A percentile compares a stretch with the other conserved stretches of the same genome.
These are phyloP conservation scores for Pyropia haitanensis DNA, from an alignment of 23 red algal genomes.

Conservation along the genomic window DNA sequence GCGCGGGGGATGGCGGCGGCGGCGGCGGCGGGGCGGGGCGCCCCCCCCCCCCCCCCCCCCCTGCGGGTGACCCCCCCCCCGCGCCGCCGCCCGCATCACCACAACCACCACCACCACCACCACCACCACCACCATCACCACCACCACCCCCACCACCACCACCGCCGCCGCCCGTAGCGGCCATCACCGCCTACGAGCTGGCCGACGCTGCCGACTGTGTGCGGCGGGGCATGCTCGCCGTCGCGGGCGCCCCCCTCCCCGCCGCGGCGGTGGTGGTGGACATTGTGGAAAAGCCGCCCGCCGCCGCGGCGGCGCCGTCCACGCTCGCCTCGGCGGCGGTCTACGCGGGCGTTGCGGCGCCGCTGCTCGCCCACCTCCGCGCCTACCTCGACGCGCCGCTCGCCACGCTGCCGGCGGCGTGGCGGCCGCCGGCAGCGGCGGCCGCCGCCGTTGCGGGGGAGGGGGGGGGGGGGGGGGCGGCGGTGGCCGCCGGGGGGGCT, in stretches of 20 bases:
- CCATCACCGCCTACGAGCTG: slow-evolving; percentile 39
- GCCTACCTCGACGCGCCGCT: slow-evolving; percentile 11
- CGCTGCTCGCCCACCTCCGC: background rate
- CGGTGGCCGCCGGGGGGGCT: too few relatives aligned
- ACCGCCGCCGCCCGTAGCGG: background rate
- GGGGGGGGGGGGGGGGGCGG: too few relatives aligned
- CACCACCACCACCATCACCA: too few relatives aligned
- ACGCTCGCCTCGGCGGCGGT: slow-evolving; percentile 44
- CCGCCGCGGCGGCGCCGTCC: slow-evolving; percentile 10
- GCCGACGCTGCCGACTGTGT: slow-evolving; percentile 19
- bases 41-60: too few relatives aligned
- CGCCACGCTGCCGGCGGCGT: background rate
- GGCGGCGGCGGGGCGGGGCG: too few relatives aligned
- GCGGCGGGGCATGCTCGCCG: slow-evolving; percentile 24
- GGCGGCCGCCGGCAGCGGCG: too few relatives aligned
- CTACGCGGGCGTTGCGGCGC: slow-evolving; percentile 15
- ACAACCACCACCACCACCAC: too few relatives aligned
- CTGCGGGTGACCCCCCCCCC: too few relatives aligned
- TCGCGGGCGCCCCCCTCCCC: background rate
- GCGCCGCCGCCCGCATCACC: too few relatives aligned
- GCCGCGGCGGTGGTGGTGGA: slow-evolving; percentile 7
- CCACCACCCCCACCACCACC: too few relatives aligned
- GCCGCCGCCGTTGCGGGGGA: too few relatives aligned
- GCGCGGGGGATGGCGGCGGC: too few relatives aligned
- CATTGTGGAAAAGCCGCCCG: slow-evolving; percentile 43